phyloP scores from a whole-genome alignment of 106 monocot genomes.

The Allium sativum region DNA sequence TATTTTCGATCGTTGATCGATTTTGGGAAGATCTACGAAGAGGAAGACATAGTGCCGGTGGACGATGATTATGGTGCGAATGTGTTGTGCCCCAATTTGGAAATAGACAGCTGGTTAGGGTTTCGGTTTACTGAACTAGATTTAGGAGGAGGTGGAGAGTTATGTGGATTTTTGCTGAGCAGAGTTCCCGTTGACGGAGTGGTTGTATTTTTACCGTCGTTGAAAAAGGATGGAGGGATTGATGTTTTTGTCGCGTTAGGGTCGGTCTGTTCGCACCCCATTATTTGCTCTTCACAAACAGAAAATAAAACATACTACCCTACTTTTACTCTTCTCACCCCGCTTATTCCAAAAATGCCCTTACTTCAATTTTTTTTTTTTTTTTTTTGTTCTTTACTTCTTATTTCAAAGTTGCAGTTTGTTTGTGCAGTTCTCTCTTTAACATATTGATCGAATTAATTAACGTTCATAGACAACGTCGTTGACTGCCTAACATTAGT shows the following conservation, averaged over 20 bases:
- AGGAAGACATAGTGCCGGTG: slow-evolving; percentile 28
- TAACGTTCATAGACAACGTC: too few relatives aligned
- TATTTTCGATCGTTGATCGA: slow-evolving; percentile 59
- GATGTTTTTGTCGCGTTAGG: slow-evolving; percentile 33
- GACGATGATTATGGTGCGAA: slow-evolving; percentile 11
- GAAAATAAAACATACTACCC: too few relatives aligned
- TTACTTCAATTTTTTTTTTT: too few relatives aligned
- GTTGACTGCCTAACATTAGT: too few relatives aligned
- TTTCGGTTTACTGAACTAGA: slow-evolving; percentile 51
- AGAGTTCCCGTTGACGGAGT: slow-evolving; percentile 36
- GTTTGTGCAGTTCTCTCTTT: too few relatives aligned
- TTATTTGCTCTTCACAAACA: too few relatives aligned
- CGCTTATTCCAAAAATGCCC: too few relatives aligned
- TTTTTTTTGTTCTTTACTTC: too few relatives aligned
- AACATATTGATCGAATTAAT: too few relatives aligned
- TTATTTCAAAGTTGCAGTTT: too few relatives aligned
- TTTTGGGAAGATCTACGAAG: slow-evolving; percentile 22
- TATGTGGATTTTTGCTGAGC: slow-evolving; percentile 17
- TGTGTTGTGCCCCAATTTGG: slow-evolving; percentile 32
- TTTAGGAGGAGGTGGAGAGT: slow-evolving; percentile 37
- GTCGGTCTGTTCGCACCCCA: too few relatives aligned
- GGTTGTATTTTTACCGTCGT: slow-evolving; percentile 25
- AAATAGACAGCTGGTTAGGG: slow-evolving; percentile 52
- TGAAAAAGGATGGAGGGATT: slow-evolving; percentile 20
- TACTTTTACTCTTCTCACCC: too few relatives aligned